A percentile compares a stretch with the other conserved stretches of the same genome.
phyloP scores from a whole-genome alignment of 2,329 filamentous ascomycete genomes.

The Tympanopsis confertula region DNA sequence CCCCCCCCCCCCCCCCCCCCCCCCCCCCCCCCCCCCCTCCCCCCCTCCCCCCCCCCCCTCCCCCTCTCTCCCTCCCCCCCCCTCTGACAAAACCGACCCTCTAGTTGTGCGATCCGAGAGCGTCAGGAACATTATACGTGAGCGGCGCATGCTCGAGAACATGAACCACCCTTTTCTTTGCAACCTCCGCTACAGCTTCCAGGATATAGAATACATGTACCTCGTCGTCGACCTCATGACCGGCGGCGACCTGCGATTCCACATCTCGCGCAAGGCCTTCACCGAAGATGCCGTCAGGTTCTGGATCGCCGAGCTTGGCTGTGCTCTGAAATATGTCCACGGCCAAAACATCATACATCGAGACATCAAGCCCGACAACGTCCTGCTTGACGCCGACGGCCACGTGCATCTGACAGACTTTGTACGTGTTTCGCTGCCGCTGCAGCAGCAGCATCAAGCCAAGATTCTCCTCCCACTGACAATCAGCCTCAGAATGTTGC shows the following conservation, averaged over 20 bases:
- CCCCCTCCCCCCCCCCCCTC: no score
- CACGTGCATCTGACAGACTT: conserved; percentile 98
- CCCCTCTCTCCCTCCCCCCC: no score
- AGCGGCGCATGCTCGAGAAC: conserved; percentile 95
- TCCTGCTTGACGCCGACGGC: conserved; percentile 74
- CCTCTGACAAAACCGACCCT: no score
- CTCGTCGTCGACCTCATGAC: conserved; percentile 97
- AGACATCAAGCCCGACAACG: conserved; percentile 87
- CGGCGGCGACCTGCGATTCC: conserved; percentile 89
- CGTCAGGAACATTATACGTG: conserved; percentile 93
- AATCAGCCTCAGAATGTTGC: conserved; percentile 69
- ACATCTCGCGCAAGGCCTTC: conserved; percentile 95
- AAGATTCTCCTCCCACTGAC: not conserved
- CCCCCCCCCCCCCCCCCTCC: no score
- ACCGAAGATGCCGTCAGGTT: conserved; percentile 94
- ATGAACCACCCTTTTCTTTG: conserved; percentile 96
- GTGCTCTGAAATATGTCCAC: conserved; percentile 79
- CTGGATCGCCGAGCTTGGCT: conserved; percentile 91
- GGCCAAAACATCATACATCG: conserved; percentile 78
- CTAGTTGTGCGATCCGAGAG: conserved; percentile 97
- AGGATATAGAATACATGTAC: conserved; percentile 99
- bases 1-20: no score
- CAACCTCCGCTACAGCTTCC: conserved; percentile 96
- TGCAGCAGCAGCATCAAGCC: not conserved
- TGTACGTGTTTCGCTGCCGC: conserved; percentile 37